These are phyloP conservation scores for Fusarium continuum DNA, from an alignment of 2,329 filamentous ascomycete species.

Conservation along the genomic window DNA sequence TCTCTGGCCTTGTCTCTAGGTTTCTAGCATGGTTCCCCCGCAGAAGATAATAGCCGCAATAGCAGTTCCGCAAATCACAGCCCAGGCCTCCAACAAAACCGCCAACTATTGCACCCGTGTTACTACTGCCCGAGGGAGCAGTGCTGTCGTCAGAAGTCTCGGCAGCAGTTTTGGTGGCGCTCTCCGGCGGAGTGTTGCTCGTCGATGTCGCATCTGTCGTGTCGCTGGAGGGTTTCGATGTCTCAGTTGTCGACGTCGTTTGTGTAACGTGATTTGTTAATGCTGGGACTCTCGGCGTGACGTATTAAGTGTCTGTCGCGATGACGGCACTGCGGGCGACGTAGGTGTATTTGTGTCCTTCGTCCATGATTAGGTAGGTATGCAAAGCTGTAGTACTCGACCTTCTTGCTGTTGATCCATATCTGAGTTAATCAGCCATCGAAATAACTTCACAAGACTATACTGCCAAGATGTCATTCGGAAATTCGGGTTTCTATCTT, in stretches of 20 bases:
- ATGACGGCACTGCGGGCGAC: constrained; percentile 46
- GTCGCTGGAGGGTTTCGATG: neutral
- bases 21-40: neutral
- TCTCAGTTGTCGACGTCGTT: constrained; percentile 4
- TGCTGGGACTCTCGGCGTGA: constrained; percentile 19
- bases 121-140: constrained; percentile 29
- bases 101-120: constrained; percentile 47
- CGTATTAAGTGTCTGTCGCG: constrained; percentile 39
- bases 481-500: constrained; percentile 32
- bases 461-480: constrained; percentile 50
- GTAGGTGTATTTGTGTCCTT: constrained; percentile 49
- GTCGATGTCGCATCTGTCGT: neutral
- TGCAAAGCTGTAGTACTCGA: constrained; percentile 47
- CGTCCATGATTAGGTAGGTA: constrained; percentile 46
- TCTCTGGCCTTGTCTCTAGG: neutral
- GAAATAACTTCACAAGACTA: fast-evolving
- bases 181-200: neutral
- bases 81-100: constrained; percentile 49
- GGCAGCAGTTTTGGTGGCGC: neutral
- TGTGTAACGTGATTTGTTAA: constrained; percentile 8
- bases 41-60: neutral
- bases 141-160: neutral
- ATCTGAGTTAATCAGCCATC: neutral
- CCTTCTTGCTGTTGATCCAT: neutral
- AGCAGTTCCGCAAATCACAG: constrained; percentile 36